Percentiles rank a stretch among this genome's conserved stretches.
Conservation (phyloP, 2,329 filamentous ascomycete species). For the Trichoderma pleuroti region DNA sequence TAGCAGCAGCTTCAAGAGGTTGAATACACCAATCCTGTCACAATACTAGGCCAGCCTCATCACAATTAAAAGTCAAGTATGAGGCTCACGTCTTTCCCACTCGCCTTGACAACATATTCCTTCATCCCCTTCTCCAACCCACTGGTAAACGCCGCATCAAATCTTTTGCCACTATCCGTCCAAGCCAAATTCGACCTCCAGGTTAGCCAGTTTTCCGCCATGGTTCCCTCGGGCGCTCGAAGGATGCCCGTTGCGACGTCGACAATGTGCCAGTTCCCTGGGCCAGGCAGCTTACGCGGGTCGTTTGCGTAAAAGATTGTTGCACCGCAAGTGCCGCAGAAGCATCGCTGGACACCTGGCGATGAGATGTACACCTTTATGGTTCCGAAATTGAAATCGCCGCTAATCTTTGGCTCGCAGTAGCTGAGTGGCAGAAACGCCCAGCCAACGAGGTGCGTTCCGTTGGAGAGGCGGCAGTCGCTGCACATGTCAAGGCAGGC, state of each 20-base stretch:
- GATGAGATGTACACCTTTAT: constrained; percentile 42
- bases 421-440: constrained; percentile 37
- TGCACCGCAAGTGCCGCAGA: constrained; percentile 47
- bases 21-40: background rate
- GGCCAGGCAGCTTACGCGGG: constrained; percentile 28
- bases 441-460: constrained; percentile 43
- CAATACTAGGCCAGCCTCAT: background rate
- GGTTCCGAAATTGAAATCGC: constrained; percentile 41
- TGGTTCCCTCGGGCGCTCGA: constrained; percentile 41
- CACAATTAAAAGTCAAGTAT: background rate
- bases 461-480: constrained; percentile 43
- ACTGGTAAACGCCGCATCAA: constrained; percentile 36
- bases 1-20: background rate
- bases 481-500: constrained; percentile 41
- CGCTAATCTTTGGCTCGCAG: constrained; percentile 36
- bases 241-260: constrained; percentile 44
- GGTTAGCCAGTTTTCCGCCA: constrained; percentile 45
- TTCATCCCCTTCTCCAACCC: constrained; percentile 37
- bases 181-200: constrained; percentile 41
- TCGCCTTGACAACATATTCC: constrained; percentile 35
- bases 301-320: constrained; percentile 38
- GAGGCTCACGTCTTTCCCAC: constrained; percentile 30
- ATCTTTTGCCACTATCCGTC: constrained; percentile 34
- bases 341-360: constrained; percentile 37
- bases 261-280: constrained; percentile 34